Percentiles rank a stretch among this genome's conserved stretches.
These are phyloP conservation scores for Phyllosticta capitalensis DNA, from an alignment of 2,329 filamentous ascomycete genomes.

Conservation along the genomic window DNA sequence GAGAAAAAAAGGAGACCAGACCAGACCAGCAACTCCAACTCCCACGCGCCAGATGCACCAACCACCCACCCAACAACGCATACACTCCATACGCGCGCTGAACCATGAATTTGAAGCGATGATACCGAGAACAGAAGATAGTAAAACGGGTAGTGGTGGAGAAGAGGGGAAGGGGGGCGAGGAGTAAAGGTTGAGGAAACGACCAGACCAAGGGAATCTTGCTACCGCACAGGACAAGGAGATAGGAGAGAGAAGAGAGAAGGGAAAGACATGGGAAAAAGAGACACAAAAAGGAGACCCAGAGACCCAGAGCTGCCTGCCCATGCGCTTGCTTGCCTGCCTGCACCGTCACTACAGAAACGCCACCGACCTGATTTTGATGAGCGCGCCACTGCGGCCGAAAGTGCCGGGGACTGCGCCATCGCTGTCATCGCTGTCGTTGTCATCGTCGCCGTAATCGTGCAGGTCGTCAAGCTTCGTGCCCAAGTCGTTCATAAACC, in stretches of 20 bases:
- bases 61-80: not conserved
- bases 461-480: not conserved
- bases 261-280: not conserved
- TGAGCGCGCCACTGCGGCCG: not conserved
- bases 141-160: not conserved
- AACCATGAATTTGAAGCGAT: not conserved
- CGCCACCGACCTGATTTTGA: slow-evolving; percentile 5
- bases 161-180: not conserved
- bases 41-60: not conserved
- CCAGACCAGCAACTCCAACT: too few relatives aligned
- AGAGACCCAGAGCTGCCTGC: not conserved
- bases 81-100: not conserved
- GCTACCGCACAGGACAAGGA: not conserved
- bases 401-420: not conserved
- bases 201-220: not conserved
- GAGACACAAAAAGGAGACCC: not conserved
- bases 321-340: not conserved
- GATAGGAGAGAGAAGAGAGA: not conserved
- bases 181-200: not conserved
- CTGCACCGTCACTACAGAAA: slow-evolving; percentile 3
- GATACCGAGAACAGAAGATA: not conserved
- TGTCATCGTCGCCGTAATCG: not conserved
- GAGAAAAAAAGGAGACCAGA: too few relatives aligned
- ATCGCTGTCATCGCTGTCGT: not conserved
- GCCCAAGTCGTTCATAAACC: not conserved